A percentile compares a stretch with the other conserved stretches of the same genome.
Conservation (phyloP, 768 basidiomycete species). For the Phanerochaete sordida region DNA sequence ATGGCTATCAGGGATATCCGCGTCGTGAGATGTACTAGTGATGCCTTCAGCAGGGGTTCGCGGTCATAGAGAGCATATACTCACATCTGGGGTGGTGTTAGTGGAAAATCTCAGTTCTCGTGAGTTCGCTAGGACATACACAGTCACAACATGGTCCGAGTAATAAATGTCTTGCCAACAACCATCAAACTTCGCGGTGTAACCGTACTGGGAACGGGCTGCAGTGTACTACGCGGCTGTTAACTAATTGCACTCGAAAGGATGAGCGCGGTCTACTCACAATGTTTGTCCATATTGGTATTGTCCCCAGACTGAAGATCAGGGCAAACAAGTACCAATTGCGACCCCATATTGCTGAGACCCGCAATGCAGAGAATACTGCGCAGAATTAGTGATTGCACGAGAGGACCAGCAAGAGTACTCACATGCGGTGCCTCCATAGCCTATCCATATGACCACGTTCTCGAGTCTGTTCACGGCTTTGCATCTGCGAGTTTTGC, state of each 20-base stretch:
- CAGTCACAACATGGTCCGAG: not conserved
- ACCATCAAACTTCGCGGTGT: not conserved
- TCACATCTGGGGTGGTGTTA: not conserved
- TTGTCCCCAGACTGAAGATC: not conserved
- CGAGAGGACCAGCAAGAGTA: too few relatives aligned
- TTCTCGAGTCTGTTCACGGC: not conserved
- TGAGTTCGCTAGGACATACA: not conserved
- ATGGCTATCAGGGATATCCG: not conserved
- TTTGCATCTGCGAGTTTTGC: not conserved
- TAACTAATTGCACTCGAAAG: not conserved
- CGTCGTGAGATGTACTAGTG: not conserved
- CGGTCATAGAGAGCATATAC: not conserved
- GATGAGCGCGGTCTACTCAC: not conserved
- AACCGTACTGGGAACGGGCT: not conserved
- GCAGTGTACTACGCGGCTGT: not conserved
- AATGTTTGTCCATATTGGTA: slow-evolving; percentile 3
- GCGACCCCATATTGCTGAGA: not conserved
- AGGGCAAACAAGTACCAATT: not conserved
- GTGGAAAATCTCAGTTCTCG: too few relatives aligned
- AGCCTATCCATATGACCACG: not conserved
- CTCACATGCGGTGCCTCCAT: not conserved
- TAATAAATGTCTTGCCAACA: not conserved
- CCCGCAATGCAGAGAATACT: not conserved
- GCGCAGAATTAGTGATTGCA: not conserved
- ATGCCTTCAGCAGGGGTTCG: not conserved